Conservation (phyloP, 2,329 filamentous ascomycete genomes). For the Alternaria alternata region DNA sequence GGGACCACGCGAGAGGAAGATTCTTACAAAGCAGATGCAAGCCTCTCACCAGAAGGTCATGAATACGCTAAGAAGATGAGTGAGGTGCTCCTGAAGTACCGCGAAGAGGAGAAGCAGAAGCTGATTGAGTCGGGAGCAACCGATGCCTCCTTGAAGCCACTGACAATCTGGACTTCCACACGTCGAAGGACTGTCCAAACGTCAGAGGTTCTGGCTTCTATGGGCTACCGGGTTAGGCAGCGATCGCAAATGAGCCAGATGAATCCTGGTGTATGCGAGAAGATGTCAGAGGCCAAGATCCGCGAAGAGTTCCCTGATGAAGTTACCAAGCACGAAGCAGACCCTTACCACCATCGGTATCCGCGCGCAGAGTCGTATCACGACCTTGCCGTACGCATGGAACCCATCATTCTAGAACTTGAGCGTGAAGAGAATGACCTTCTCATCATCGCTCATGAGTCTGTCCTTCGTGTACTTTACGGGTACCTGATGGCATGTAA, state of each 20-base stretch:
- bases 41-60: conserved; percentile 79
- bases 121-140: conserved; percentile 73
- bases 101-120: conserved; percentile 79
- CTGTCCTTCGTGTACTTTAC: conserved; percentile 94
- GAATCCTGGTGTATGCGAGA: conserved; percentile 95
- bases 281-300: conserved; percentile 84
- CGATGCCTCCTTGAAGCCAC: conserved; percentile 74
- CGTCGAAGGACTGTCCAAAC: conserved; percentile 90
- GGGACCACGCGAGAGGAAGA: conserved; percentile 88
- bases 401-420: conserved; percentile 96
- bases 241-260: conserved; percentile 96
- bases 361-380: conserved; percentile 98
- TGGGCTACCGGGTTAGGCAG: conserved; percentile 86
- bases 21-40: conserved; percentile 89
- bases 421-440: conserved; percentile 97
- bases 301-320: conserved; percentile 86
- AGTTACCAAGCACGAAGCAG: conserved; percentile 87
- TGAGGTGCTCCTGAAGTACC: conserved; percentile 80
- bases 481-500: conserved; percentile 99
- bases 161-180: conserved; percentile 96
- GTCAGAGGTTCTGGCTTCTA: conserved; percentile 77
- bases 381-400: conserved; percentile 94
- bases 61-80: conserved; percentile 76
- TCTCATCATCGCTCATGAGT: conserved; percentile 98
- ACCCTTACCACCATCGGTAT: conserved; percentile 97